These are phyloP conservation scores for Camellia sinensis DNA, from an alignment of 148 eudicot genomes.

Conservation along the genomic window DNA sequence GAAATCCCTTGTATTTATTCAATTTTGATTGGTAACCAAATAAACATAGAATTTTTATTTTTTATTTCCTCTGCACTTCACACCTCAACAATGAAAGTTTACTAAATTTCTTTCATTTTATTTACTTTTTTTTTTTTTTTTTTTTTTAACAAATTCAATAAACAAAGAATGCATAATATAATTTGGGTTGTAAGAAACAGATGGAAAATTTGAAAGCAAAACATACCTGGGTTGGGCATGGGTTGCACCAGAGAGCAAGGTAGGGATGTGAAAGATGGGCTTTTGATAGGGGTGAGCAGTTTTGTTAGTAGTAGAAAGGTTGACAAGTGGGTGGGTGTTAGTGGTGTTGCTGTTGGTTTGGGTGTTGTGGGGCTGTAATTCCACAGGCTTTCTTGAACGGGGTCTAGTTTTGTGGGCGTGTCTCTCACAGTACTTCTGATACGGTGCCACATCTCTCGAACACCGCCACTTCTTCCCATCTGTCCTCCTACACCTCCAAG, in stretches of 20 bases:
- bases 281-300: constrained; percentile 8
- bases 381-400: constrained; percentile 99
- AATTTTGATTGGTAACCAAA: too few species aligned
- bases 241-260: constrained; percentile 27
- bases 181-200: not conserved
- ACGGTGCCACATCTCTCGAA: constrained; percentile 74
- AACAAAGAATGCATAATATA: not conserved
- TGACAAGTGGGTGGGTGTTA: constrained; percentile 4
- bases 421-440: constrained; percentile 85
- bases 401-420: constrained; percentile 67
- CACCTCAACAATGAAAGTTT: too few species aligned
- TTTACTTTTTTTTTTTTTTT: too few species aligned
- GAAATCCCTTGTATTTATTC: too few species aligned
- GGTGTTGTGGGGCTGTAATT: constrained; percentile 35
- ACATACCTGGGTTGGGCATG: constrained; percentile 41
- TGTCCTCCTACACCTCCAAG: constrained; percentile 85
- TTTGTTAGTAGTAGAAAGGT: not conserved
- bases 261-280: constrained; percentile 20
- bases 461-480: constrained; percentile 92
- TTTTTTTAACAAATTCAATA: too few species aligned
- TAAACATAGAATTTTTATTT: too few species aligned
- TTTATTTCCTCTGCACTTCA: too few species aligned
- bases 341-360: not conserved
- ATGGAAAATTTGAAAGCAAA: not conserved
- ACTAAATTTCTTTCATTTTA: too few species aligned